Evolutionary conservation across 106 monocot species (phyloP).

Genomic region (Xerophyta viscosa): DNA sequence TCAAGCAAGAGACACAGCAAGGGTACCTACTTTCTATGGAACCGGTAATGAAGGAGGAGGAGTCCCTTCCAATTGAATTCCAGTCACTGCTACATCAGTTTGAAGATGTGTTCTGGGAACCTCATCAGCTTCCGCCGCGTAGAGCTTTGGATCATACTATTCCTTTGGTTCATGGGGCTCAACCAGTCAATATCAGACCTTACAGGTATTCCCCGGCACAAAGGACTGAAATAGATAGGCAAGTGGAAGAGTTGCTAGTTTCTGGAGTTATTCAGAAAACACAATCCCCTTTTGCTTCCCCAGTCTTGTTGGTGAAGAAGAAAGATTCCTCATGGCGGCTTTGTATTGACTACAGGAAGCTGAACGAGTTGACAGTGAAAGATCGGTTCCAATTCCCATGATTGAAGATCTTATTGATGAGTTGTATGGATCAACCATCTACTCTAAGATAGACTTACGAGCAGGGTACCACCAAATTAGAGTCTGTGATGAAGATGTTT

Average conservation of each 20-base stretch:
- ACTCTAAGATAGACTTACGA: not conserved
- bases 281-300: not conserved
- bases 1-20: too few species aligned
- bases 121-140: not conserved
- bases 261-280: slow-evolving; percentile 1
- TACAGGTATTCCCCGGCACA: slow-evolving; percentile 2
- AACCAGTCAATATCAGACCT: not conserved
- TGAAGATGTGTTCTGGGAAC: not conserved
- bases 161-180: not conserved
- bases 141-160: not conserved
- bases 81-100: not conserved
- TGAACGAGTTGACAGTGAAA: not conserved
- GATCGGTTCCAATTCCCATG: not conserved
- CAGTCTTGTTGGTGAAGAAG: slow-evolving; percentile 1
- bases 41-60: too few species aligned
- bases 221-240: not conserved
- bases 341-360: not conserved
- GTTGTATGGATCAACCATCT: not conserved
- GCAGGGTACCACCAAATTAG: not conserved
- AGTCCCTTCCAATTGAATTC: too few species aligned
- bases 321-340: not conserved
- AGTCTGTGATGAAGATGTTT: not conserved
- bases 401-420: not conserved
- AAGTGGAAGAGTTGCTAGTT: not conserved
- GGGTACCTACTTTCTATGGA: too few species aligned